phyloP scores from a whole-genome alignment of 2,329 filamentous ascomycete species.

The Aspergillus fructus region DNA sequence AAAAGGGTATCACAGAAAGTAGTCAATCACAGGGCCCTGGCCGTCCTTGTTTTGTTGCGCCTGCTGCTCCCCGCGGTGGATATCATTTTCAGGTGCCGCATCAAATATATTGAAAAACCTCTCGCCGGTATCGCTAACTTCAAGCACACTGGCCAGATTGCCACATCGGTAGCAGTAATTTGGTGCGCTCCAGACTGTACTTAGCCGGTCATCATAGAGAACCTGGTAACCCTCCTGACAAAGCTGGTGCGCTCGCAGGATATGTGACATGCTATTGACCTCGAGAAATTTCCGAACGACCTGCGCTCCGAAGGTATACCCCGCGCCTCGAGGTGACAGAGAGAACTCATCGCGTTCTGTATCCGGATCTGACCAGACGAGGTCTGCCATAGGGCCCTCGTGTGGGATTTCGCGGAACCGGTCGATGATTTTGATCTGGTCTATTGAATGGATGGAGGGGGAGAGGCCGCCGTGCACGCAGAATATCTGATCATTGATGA shows the following conservation, averaged over 20 bases:
- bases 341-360: conserved; percentile 97
- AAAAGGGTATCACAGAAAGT: conserved; percentile 62
- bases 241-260: conserved; percentile 94
- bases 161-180: conserved; percentile 96
- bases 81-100: conserved; percentile 87
- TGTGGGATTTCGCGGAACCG: conserved; percentile 98
- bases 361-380: conserved; percentile 98
- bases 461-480: conserved; percentile 94
- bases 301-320: conserved; percentile 96
- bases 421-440: conserved; percentile 99
- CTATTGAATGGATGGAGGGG: conserved; percentile 92
- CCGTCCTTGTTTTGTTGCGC: conserved; percentile 67
- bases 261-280: conserved; percentile 97
- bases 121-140: conserved; percentile 90
- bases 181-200: conserved; percentile 96
- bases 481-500: conserved; percentile 98
- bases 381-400: conserved; percentile 98
- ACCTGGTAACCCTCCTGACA: conserved; percentile 98
- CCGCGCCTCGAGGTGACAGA: conserved; percentile 85
- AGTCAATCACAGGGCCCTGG: conserved; percentile 68
- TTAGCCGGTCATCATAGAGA: conserved; percentile 89
- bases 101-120: conserved; percentile 98
- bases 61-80: conserved; percentile 78
- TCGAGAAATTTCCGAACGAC: conserved; percentile 98
- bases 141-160: conserved; percentile 94